Percentiles rank a stretch among this genome's conserved stretches.
phyloP scores from a whole-genome alignment of 345 rosid species.

The Viola odorata region DNA sequence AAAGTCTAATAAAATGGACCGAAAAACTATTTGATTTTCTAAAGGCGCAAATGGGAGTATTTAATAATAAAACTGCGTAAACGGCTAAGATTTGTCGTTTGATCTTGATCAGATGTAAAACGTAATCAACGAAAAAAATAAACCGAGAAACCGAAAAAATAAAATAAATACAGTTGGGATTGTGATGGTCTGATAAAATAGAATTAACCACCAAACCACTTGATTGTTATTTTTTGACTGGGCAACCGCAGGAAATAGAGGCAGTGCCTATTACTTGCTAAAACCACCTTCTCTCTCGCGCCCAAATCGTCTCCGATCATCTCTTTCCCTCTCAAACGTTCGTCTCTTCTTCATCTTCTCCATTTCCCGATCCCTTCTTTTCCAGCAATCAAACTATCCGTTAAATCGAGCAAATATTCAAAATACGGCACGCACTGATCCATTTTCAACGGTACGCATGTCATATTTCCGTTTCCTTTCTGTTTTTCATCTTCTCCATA shows the following conservation, averaged over 20 bases:
- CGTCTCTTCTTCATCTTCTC: background rate
- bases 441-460: conserved; percentile 13
- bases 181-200: background rate
- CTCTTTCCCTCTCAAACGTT: conserved; percentile 18
- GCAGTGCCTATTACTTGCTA: conserved; percentile 4
- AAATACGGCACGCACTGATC: conserved; percentile 1
- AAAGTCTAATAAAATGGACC: no score
- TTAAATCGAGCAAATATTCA: background rate
- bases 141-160: background rate
- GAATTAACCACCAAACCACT: background rate
- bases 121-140: no score
- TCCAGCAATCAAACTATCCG: background rate
- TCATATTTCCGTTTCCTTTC: background rate
- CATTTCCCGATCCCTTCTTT: background rate
- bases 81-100: no score
- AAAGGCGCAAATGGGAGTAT: no score
- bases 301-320: conserved; percentile 51
- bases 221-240: conserved; percentile 16
- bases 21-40: no score
- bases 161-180: background rate
- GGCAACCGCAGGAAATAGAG: conserved; percentile 10
- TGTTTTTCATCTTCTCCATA: background rate
- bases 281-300: conserved; percentile 43
- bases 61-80: no score
- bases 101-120: no score